Conservation (phyloP, 2,329 filamentous ascomycete species). For the Beauveria sp. region DNA sequence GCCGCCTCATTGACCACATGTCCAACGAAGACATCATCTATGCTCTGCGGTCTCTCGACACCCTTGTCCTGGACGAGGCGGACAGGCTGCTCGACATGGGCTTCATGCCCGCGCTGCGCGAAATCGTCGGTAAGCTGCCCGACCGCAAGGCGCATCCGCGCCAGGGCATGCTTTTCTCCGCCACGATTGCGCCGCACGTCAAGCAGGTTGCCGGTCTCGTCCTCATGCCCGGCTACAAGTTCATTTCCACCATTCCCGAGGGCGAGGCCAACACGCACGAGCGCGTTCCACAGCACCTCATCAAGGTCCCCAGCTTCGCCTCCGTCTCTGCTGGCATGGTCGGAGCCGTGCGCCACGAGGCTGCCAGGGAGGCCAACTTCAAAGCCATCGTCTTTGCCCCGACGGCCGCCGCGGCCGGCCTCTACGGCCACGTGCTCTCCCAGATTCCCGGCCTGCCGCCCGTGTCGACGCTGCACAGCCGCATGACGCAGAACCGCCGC, state of each 20-base stretch:
- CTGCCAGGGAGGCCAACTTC: conserved; percentile 45
- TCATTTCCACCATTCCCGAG: conserved; percentile 69
- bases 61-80: conserved; percentile 76
- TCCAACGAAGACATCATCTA: conserved; percentile 62
- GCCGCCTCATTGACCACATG: conserved; percentile 70
- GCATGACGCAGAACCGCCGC: conserved; percentile 42
- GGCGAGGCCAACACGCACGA: conserved; percentile 72
- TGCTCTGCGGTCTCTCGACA: conserved; percentile 62
- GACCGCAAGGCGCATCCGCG: conserved; percentile 48
- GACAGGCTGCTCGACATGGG: conserved; percentile 77
- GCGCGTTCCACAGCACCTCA: conserved; percentile 63
- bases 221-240: conserved; percentile 65
- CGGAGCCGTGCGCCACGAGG: conserved; percentile 44
- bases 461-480: conserved; percentile 40
- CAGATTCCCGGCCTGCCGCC: conserved; percentile 32
- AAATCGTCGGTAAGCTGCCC: conserved; percentile 67
- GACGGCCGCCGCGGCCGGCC: conserved; percentile 44
- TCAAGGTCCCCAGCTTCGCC: conserved; percentile 61
- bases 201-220: conserved; percentile 64
- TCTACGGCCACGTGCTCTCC: conserved; percentile 40
- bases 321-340: conserved; percentile 56
- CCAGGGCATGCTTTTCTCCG: conserved; percentile 77
- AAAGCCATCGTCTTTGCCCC: conserved; percentile 81
- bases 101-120: conserved; percentile 70
- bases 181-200: conserved; percentile 74